Evolutionary conservation across 1,284 basidiomycete genomes (phyloP), one percentile per base, ranked within the genome.

Genomic region (Fereydounia khargensis): DNA sequence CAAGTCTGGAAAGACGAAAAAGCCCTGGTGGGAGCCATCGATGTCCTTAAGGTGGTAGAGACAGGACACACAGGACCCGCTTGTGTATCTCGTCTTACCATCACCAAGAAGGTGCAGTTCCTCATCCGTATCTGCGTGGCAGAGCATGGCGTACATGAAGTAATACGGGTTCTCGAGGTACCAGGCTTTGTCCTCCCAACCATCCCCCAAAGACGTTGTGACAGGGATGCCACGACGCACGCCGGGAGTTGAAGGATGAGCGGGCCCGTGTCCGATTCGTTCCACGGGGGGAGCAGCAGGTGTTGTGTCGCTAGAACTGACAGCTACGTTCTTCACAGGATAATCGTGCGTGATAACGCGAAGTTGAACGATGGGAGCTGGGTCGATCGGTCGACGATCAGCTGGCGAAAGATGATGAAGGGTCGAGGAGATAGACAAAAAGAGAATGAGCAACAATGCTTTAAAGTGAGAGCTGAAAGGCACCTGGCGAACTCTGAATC

Each of bases 21-120:
- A 72, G 13, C 88, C 90, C 68, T 92, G 90, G 24, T 77, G 72
- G 23, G 77, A 82, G 66, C 88, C 84, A 66, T 91, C 89, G 10
- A 89, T 84, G 72, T 96, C 94, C 74, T 91, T 92, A 48, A 96
- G 81, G 69, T 95, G 91, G 75, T 95, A 96, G n/a, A 96, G 79
- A 5, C 86, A 89, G 0, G 89, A 91, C 2, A 95, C 92, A 35
- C 90, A 88, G 3, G 84, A 88, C 35, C 91, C 90, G 0, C 88
- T 90, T 1, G 90, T 87, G 78, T 87, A 90, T 21, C 88, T 80
- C 31, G 87, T 92, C 69, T 88, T 86, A n/a, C 89, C 89, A 64
- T 94, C 91, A 81, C 89, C 89, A 41, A 92, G 81, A 81, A 91
- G 86, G 73, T 94, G 91, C 27, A 96, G 78, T 77, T 96, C 92